A percentile compares a stretch with the other conserved stretches of the same genome.
Conservation (phyloP, 208 protist species). For the Zelonia costaricensis region DNA sequence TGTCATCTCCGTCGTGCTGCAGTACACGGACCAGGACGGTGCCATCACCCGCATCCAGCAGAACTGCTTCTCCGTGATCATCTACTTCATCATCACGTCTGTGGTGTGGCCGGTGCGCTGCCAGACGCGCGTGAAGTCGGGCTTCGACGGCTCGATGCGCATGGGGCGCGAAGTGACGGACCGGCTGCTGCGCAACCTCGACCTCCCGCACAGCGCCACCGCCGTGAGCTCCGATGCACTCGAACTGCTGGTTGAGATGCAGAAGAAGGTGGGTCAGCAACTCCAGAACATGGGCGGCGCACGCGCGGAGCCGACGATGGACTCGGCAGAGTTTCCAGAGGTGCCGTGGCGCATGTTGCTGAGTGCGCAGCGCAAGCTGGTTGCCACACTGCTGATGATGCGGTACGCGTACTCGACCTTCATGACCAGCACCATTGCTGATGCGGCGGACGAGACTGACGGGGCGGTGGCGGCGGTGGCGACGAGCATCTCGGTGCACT, state of each 20-base stretch:
- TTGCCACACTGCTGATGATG: slow-evolving; percentile 79
- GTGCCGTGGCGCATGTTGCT: slow-evolving; percentile 62
- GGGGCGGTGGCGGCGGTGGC: slow-evolving; percentile 19
- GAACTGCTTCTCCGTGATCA: slow-evolving; percentile 87
- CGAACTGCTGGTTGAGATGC: slow-evolving; percentile 58
- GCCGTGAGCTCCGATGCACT: slow-evolving; percentile 52
- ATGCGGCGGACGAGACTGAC: slow-evolving; percentile 16
- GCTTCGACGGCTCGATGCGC: slow-evolving; percentile 70
- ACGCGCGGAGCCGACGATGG: slow-evolving; percentile 68
- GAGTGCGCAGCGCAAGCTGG: slow-evolving; percentile 55
- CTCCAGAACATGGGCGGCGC: slow-evolving; percentile 49
- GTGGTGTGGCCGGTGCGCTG: slow-evolving; percentile 84
- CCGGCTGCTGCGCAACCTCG: slow-evolving; percentile 77
- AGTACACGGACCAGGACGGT: slow-evolving; percentile 46
- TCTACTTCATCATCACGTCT: slow-evolving; percentile 84
- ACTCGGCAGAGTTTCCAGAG: slow-evolving; percentile 79
- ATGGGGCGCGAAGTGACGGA: slow-evolving; percentile 68
- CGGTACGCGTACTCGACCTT: slow-evolving; percentile 80
- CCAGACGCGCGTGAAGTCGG: slow-evolving; percentile 62
- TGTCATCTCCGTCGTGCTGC: slow-evolving; percentile 81
- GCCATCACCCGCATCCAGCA: slow-evolving; percentile 90
- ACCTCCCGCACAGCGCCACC: slow-evolving; percentile 73
- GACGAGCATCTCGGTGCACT: slow-evolving; percentile 72
- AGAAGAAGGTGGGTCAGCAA: slow-evolving; percentile 60
- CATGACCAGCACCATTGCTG: slow-evolving; percentile 64